Conservation (phyloP, 495 filamentous ascomycete genomes). For the Letharia columbiana region DNA sequence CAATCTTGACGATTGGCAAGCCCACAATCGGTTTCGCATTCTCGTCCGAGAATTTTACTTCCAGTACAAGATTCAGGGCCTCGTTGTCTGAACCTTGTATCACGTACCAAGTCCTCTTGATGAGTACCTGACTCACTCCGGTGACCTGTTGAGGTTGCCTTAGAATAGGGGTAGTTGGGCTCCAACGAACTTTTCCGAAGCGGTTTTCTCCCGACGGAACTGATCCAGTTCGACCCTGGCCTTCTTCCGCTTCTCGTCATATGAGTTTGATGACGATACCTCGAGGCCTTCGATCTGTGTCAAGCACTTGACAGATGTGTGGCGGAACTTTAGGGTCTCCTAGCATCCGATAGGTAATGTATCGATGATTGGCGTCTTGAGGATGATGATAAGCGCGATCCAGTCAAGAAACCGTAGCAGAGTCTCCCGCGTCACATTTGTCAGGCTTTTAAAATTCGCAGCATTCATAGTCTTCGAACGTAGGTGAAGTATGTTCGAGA, state of each 20-base stretch:
- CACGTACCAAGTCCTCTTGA: no score
- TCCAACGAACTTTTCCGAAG: no score
- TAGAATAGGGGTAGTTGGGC: no score
- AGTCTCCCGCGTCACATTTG: slow-evolving; percentile 91
- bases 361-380: slow-evolving; percentile 93
- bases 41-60: no score
- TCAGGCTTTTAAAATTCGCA: slow-evolving; percentile 75
- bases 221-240: no score
- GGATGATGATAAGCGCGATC: slow-evolving; percentile 97
- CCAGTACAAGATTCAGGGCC: no score
- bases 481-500: slow-evolving; percentile 92
- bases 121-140: no score
- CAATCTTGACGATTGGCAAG: no score
- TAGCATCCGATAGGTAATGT: slow-evolving; percentile 85
- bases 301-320: slow-evolving; percentile 90
- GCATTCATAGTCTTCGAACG: slow-evolving; percentile 87
- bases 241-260: slow-evolving; percentile 64
- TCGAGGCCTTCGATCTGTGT: slow-evolving; percentile 94
- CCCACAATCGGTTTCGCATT: no score
- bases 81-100: no score
- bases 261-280: slow-evolving; percentile 65
- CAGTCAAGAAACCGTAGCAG: slow-evolving; percentile 94
- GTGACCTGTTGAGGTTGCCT: no score
- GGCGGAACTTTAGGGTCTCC: slow-evolving; percentile 84
- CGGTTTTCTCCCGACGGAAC: no score